phyloP scores from a whole-genome alignment of 2,329 filamentous ascomycete genomes.

The Verticillium alfalfae region DNA sequence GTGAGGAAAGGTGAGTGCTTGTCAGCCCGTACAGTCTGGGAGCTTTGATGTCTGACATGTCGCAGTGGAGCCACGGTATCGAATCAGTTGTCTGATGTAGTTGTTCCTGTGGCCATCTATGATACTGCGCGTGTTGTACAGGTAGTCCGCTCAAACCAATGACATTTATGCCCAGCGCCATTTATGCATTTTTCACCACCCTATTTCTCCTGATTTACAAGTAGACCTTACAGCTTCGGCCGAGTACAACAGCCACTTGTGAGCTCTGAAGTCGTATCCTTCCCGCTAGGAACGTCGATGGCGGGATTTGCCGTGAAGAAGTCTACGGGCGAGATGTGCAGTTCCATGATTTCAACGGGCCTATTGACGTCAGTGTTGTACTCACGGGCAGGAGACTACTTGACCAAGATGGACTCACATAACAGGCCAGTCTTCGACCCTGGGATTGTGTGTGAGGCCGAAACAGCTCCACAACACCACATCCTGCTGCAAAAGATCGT shows the following conservation, averaged over 20 bases:
- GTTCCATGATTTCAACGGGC: conserved; percentile 48
- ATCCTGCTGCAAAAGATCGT: conserved; percentile 41
- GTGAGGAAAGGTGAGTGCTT: conserved; percentile 6
- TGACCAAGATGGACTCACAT: conserved; percentile 37
- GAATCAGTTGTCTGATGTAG: conserved; percentile 9
- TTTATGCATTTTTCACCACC: too few relatives aligned
- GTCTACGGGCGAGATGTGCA: conserved; percentile 38
- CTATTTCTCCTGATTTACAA: too few relatives aligned
- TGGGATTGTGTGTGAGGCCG: conserved; percentile 50
- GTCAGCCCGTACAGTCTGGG: background rate
- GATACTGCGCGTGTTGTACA: too few relatives aligned
- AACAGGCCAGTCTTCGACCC: conserved; percentile 54
- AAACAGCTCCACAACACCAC: conserved; percentile 41
- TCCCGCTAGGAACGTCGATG: conserved; percentile 36
- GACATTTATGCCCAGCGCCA: too few relatives aligned
- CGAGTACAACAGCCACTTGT: conserved; percentile 5
- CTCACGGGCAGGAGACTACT: too few relatives aligned
- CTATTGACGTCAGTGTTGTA: conserved; percentile 10
- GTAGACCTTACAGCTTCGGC: background rate
- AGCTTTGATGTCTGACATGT: background rate
- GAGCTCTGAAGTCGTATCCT: conserved; percentile 13
- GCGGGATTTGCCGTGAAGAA: conserved; percentile 43
- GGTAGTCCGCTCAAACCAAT: too few relatives aligned
- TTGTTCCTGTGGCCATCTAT: background rate
- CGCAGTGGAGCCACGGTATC: conserved; percentile 5